Base-by-base conservation (phyloP, 2,329 filamentous ascomycete species). In the Microdochium bolleyi region DNA sequence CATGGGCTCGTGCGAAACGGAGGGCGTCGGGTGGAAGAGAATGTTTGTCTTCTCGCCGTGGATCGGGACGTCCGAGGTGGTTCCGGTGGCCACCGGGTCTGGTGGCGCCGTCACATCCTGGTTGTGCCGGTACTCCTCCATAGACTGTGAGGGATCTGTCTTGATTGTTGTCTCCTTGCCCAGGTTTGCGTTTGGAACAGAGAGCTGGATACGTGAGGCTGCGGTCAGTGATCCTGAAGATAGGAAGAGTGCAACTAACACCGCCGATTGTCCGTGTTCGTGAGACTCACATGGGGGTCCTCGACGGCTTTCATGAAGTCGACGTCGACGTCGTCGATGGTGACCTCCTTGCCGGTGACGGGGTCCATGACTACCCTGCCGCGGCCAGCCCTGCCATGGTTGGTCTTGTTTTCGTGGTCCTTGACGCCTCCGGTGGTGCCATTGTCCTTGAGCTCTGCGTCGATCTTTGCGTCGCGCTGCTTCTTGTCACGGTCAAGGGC, bases 11-110 rank as follows among this genome's bases (percentile, higher is more conserved):
- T 90, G 96, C 72, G 86, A 90, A 59, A 96, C 81, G 0, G 87
- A 88, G 0, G 92, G 92, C 0, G 92, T 97, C 16, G 94, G 92
- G 68, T 96, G 92, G 70, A 97, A 97, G 27, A 96, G 79, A 19
- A 97, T 85, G 57, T 96, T 96, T 3, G 94, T 97, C 78, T 94
- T 96, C 66, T 97, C 92, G 62, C 92, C 92, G 64, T 92, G 88
- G 54, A 97, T 95, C 2, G 94, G 94, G 1, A 97, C 91, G 69
- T 97, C 94, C 24, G 89, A 92, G 0, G 92, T 97, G 32, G 86
- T 83, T 24, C 90, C 89, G 53, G 85, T 79, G 16, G 85, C 84
- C 21, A 96, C 76, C 0, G 92, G 92, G 59, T 95, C 92, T 1
- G 92, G 92, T 2, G 92, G 92, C 0, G 92, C 89, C 0, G 90